Evolutionary conservation across 1,139 yeast species (phyloP).

Genomic region (Candida labiduridarum): DNA sequence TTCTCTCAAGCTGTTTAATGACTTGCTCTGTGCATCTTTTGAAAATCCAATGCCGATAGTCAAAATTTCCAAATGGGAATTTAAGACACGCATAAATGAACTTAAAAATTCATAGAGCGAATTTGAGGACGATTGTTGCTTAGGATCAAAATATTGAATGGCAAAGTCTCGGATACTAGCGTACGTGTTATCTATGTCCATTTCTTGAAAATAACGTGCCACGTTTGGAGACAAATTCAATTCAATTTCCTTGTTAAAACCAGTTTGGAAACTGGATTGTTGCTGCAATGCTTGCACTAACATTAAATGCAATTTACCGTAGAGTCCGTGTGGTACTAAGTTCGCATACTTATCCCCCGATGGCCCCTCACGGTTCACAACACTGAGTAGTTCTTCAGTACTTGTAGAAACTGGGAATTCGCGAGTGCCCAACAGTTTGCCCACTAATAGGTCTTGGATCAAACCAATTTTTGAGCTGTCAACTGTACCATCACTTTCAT

Average conservation of each 20-base stretch:
- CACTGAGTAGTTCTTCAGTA: not conserved
- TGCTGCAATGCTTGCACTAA: not conserved
- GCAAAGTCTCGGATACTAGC: not conserved
- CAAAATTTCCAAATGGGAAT: slow-evolving; percentile 5
- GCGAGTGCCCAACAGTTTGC: not conserved
- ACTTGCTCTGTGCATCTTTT: not conserved
- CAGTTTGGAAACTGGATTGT: not conserved
- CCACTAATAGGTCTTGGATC: not conserved
- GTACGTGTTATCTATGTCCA: not conserved
- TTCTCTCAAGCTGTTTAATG: slow-evolving; percentile 33
- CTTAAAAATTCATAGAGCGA: slow-evolving; percentile 2
- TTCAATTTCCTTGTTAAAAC: not conserved
- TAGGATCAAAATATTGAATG: not conserved
- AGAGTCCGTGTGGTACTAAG: not conserved
- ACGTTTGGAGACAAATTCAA: slow-evolving; percentile 15
- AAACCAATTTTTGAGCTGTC: not conserved
- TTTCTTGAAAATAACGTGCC: slow-evolving; percentile 1
- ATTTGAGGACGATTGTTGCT: not conserved
- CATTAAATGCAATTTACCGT: not conserved
- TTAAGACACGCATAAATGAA: slow-evolving; percentile 4
- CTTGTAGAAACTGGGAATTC: not conserved
- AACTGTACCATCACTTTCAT: not conserved
- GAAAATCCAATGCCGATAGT: not conserved
- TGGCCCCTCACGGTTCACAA: not conserved
- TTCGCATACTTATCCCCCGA: not conserved